Evolutionary conservation across 257 asterid genomes (phyloP), one percentile per base, ranked within the genome.

Genomic region (Gentiana dahurica): DNA sequence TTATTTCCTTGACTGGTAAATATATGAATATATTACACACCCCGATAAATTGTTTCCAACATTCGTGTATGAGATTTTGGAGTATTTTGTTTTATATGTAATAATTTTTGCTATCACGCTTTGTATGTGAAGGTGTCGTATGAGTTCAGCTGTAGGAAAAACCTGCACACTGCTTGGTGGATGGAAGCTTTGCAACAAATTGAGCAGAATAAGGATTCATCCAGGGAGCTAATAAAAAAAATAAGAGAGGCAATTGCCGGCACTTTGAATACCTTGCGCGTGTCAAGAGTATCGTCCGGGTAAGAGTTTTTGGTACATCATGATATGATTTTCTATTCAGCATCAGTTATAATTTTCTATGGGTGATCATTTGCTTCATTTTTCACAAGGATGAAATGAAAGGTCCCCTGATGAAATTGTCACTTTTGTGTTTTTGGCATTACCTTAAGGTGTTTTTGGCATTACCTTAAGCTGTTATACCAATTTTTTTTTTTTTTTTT

Each of bases 231-330:
- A 63, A 81, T 81, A 54, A 72, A 79, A 60, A 91, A 91, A 69
- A 85, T 87, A 60, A 84, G 80, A 72, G 98, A 85, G 64, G 76
- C 93, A 59, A 80, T 87, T 49, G 79, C 94, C 58, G 85, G 85
- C 62, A 78, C 74, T 59, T 65, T 76, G 71, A 75, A 74, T 60
- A 62, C 74, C 53, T 60, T 68, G 60, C 77, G 76, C 76, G 75
- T 71, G 71, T 75, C 95, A 68, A 81, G 81, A 77, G 57, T 72
- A 65, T 73, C 94, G 52, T 77, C 84, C 71, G 49, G 97, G 98
- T 91, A 70, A 72, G 94, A 70, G 60, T 56, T 67, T 63, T 24
- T 49, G 55, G 43, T 46, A 34, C 63, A 59, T 49, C 57, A 51
- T 51, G 24, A 51, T 63, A 50, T 32, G 38, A 41, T 36, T 33